Evolutionary conservation across 2,329 filamentous ascomycete genomes (phyloP), one percentile per base, ranked within the genome.

Genomic region (Fusarium avenaceum): DNA sequence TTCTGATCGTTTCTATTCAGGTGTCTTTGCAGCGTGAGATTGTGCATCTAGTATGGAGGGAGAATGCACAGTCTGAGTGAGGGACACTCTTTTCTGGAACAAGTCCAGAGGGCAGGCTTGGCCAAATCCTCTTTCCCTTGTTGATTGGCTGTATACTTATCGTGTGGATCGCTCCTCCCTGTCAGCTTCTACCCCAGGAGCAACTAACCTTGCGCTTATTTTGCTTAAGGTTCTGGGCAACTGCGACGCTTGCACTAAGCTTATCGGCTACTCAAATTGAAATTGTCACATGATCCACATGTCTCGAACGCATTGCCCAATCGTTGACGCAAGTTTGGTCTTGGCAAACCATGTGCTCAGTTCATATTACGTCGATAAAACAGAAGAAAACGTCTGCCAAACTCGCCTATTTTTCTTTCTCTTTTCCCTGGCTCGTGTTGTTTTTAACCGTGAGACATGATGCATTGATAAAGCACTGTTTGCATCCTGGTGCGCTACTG

Each of bases 141-240:
- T 43, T 53, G 6, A 69, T 69, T 69, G 66, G 66, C 8, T 8
- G 40, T 15, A 20, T 40, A 26, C 15, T 14, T 17, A 4, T 24
- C 19, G 8, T 51, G 54, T 47, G 44, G 56, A 53, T 69, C 26
- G 30, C 20, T 48, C 39, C 61, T 45, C 38, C 63, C 46, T 33
- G n/a, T 38, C 49, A 39, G 45, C 48, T 44, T 49, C 65, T 65
- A 54, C 50, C 35, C 26, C 40, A 40, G 48, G 38, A 30, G 32
- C 28, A 55, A 30, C 61, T 53, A 59, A 69, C 63, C 65, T 69
- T 69, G 61, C 57, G 66, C 57, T 69, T 70, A 63, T 72, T 52
- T 62, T 58, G 39, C 49, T 63, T 67, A 71, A 73, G 56, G 56
- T 73, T 73, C 58, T 65, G 51, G 57, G 64, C 72, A 64, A 51